These are phyloP conservation scores for Truncatella angustata DNA, from an alignment of 2,329 filamentous ascomycete genomes.

Conservation along the genomic window DNA sequence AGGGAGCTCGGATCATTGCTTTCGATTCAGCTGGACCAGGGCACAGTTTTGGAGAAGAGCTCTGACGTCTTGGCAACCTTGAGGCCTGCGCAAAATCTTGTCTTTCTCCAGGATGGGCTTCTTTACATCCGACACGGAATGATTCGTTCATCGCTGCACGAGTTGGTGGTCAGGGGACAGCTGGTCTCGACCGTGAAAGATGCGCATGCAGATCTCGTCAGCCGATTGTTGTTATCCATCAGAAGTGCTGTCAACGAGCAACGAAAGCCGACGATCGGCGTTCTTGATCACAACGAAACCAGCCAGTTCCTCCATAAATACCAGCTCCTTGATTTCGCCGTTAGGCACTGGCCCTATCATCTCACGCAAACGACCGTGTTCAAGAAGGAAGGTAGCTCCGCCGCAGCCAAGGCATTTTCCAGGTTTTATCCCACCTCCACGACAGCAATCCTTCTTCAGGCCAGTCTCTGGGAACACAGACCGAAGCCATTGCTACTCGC, in stretches of 20 bases:
- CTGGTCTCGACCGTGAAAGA: slow-evolving; percentile 29
- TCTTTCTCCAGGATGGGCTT: slow-evolving; percentile 31
- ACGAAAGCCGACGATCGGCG: slow-evolving; percentile 28
- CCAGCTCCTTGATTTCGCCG: slow-evolving; percentile 21
- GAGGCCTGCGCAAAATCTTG: slow-evolving; percentile 28
- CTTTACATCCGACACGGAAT: slow-evolving; percentile 33
- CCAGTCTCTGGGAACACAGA: slow-evolving; percentile 19
- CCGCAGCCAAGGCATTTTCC: slow-evolving; percentile 12
- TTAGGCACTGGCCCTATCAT: slow-evolving; percentile 19
- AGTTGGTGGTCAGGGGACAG: slow-evolving; percentile 30
- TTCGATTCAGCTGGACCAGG: slow-evolving; percentile 29
- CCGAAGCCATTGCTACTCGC: slow-evolving; percentile 28
- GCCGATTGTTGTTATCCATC: slow-evolving; percentile 31
- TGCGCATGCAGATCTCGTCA: slow-evolving; percentile 30
- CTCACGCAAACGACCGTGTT: slow-evolving; percentile 10
- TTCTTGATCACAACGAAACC: slow-evolving; percentile 25
- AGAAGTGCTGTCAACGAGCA: slow-evolving; percentile 27
- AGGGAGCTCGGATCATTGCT: slow-evolving; percentile 29
- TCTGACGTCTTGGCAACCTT: slow-evolving; percentile 25
- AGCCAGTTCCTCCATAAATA: slow-evolving; percentile 19
- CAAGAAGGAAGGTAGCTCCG: slow-evolving; percentile 9
- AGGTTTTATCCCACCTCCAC: slow-evolving; percentile 13
- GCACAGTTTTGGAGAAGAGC: slow-evolving; percentile 22
- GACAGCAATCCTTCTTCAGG: slow-evolving; percentile 13
- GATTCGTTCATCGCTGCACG: slow-evolving; percentile 29